Conservation (phyloP, 805 yeast species). For the Candida railenensis region DNA sequence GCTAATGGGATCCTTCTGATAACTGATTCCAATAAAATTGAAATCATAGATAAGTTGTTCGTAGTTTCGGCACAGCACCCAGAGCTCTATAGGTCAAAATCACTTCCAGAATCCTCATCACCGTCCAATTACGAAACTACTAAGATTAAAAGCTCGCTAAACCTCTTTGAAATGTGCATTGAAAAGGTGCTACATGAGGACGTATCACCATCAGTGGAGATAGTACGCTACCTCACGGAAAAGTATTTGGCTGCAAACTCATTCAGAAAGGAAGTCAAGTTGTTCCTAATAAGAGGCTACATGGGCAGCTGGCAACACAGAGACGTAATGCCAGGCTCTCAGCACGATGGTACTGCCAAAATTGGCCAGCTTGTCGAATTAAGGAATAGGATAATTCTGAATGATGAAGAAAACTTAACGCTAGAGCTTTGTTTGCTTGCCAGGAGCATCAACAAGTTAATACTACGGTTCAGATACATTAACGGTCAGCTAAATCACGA, state of each 20-base stretch:
- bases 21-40: neutral
- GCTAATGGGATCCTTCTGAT: neutral
- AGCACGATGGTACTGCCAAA: neutral
- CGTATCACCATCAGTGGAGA: neutral
- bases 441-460: neutral
- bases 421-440: neutral
- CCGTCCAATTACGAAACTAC: too few species aligned
- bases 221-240: neutral
- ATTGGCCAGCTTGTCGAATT: neutral
- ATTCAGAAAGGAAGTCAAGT: neutral
- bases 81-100: neutral
- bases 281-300: neutral
- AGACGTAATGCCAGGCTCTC: neutral
- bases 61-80: conserved; percentile 1
- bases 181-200: neutral
- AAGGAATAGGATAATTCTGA: neutral
- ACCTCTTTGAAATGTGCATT: neutral
- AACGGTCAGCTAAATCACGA: neutral
- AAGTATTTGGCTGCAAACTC: conserved; percentile 2
- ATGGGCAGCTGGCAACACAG: neutral
- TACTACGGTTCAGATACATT: neutral
- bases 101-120: neutral
- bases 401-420: neutral
- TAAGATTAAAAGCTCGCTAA: neutral
- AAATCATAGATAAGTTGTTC: neutral